These are phyloP conservation scores for Pseudocercospora fuligena DNA, from an alignment of 2,329 filamentous ascomycete genomes.

Conservation along the genomic window DNA sequence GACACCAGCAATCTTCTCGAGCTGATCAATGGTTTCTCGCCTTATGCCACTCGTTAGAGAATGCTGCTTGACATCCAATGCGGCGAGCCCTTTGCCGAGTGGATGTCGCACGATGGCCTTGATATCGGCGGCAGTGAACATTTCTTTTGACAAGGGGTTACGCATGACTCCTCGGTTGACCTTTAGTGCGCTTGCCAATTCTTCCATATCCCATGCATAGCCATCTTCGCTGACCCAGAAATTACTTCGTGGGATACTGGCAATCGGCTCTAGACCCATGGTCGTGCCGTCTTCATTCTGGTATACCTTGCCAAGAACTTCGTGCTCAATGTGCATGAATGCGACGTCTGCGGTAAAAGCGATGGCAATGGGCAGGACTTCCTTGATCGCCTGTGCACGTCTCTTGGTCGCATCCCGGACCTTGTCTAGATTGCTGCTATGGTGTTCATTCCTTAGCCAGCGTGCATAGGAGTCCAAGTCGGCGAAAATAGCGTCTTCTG, in stretches of 20 bases:
- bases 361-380: neutral
- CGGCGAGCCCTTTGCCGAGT: neutral
- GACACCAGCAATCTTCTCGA: conserved; percentile 13
- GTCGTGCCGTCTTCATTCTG: conserved; percentile 9
- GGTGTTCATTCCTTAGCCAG: neutral
- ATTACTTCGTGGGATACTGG: neutral
- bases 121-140: conserved; percentile 15
- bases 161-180: conserved; percentile 17
- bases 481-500: neutral
- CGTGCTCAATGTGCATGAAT: conserved; percentile 20
- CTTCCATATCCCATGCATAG: conserved; percentile 20
- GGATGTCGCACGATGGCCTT: conserved; percentile 14
- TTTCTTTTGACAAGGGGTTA: conserved; percentile 15
- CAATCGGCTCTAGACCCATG: conserved; percentile 15
- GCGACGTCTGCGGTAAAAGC: neutral
- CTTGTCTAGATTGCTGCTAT: neutral
- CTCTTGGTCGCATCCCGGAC: conserved; percentile 4
- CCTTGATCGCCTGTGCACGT: conserved; percentile 15
- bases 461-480: conserved; percentile 14
- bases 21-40: conserved; percentile 2
- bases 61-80: conserved; percentile 11
- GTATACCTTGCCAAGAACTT: conserved; percentile 14
- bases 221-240: conserved; percentile 17
- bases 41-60: conserved; percentile 15
- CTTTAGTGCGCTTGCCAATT: conserved; percentile 14